phyloP scores from a whole-genome alignment of 345 rosid genomes.

The Linum usitatissimum region DNA sequence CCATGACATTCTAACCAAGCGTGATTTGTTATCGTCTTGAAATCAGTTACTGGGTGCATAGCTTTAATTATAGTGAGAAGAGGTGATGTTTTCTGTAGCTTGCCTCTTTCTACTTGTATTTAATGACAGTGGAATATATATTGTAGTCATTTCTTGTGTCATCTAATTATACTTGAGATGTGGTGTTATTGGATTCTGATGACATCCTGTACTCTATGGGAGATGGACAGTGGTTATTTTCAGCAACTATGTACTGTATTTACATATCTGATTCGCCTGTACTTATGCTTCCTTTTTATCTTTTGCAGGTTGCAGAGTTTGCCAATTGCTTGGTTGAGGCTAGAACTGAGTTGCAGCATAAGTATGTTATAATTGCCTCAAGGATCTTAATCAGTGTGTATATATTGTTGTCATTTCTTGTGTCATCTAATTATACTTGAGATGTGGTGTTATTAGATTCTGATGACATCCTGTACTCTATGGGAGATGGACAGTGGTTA shows the following conservation, averaged over 20 bases:
- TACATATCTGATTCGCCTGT: no score
- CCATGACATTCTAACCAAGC: not conserved
- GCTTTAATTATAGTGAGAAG: not conserved
- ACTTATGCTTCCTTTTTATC: no score
- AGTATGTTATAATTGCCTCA: conserved; percentile 36
- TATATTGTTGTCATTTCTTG: not conserved
- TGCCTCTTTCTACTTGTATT: no score
- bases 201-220: not conserved
- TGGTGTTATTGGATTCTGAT: not conserved
- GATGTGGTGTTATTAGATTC: not conserved
- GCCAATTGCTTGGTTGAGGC: conserved; percentile 77
- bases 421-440: not conserved
- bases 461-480: not conserved
- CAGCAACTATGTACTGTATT: no score
- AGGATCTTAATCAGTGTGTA: not conserved
- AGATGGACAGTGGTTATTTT: no score
- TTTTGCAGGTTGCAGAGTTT: conserved; percentile 72
- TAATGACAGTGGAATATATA: not conserved
- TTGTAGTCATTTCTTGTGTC: not conserved
- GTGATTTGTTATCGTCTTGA: not conserved
- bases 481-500: no score
- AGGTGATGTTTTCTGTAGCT: not conserved
- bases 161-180: not conserved
- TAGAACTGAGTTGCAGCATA: conserved; percentile 64
- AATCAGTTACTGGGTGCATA: not conserved